Percentiles rank a stretch among this genome's conserved stretches.
Evolutionary conservation across 1,139 yeast species (phyloP).

Genomic region (Taphrina sp.): DNA sequence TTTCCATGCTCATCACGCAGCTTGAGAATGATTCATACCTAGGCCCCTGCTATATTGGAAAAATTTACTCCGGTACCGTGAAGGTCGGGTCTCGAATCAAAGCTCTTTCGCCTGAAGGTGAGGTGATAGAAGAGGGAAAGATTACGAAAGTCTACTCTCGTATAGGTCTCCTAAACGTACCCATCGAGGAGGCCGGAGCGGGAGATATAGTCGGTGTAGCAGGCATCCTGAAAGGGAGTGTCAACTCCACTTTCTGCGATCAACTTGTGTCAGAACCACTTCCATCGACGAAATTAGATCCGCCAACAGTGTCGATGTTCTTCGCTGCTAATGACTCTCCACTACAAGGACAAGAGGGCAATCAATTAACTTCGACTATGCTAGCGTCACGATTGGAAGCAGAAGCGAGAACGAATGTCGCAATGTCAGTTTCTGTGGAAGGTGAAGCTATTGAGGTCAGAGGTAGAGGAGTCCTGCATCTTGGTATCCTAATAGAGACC

Average conservation of each 20-base stretch:
- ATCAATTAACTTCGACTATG: slow-evolving; percentile 27
- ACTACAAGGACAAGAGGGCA: slow-evolving; percentile 27
- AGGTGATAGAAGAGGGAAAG: slow-evolving; percentile 26
- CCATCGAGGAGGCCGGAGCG: slow-evolving; percentile 25
- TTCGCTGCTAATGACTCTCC: slow-evolving; percentile 31
- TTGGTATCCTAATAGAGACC: slow-evolving; percentile 30
- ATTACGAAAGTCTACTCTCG: slow-evolving; percentile 30
- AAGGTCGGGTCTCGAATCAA: slow-evolving; percentile 17
- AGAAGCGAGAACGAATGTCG: slow-evolving; percentile 33
- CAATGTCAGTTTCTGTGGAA: slow-evolving; percentile 7
- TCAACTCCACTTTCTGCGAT: slow-evolving; percentile 29
- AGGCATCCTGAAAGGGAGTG: slow-evolving; percentile 26
- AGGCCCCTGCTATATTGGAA: slow-evolving; percentile 29
- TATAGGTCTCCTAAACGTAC: slow-evolving; percentile 19
- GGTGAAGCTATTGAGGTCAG: slow-evolving; percentile 29
- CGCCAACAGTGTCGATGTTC: slow-evolving; percentile 31
- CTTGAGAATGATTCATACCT: slow-evolving; percentile 27
- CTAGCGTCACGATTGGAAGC: slow-evolving; percentile 14
- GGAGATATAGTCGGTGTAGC: slow-evolving; percentile 31
- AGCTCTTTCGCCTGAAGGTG: slow-evolving; percentile 27
- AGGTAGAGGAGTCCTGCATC: slow-evolving; percentile 31
- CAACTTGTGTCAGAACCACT: slow-evolving; percentile 8
- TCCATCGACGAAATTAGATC: slow-evolving; percentile 27
- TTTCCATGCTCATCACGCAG: slow-evolving; percentile 29
- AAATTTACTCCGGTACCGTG: slow-evolving; percentile 26